Evolutionary conservation across 176 grass and related monocot species (phyloP), one percentile per base, ranked within the genome.

Genomic region (Oryza officinalis): DNA sequence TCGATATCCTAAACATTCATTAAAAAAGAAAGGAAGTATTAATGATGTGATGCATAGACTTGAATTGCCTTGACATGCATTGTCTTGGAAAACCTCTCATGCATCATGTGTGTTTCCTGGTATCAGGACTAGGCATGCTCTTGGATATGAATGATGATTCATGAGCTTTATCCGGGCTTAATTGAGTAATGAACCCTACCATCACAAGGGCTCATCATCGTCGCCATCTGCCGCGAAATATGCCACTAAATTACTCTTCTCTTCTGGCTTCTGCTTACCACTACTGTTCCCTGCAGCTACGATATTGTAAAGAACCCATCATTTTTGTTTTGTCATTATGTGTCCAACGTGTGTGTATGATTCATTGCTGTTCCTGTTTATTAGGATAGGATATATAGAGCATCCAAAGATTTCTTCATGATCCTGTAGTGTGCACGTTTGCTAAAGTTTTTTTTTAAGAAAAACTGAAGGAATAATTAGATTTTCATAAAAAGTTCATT

Each of bases 111-210:
- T 74, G 84, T 65, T 17, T 28, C 57, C 59, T 65, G 38, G 30
- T 6, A 49, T 60, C 67, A 65, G 30, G 43, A 12, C 54, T 52
- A 28, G 28, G 84, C 69, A 60, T 86, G 59, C 76, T 67, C 30
- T 27, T 3, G 38, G 27, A 71, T 2, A 43, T 38, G 54, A 14
- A 49, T 45, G 41, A 79, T 86, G 67, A 79, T 79, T 66, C 13
- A 41, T 13, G 68, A 76, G 20, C 65, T 78, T 85, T 78, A 20
- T 47, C 37, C 67, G 2, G 23, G 59, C 50, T 60, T 69, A 60
- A 77, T 40, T 61, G 76, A 79, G 38, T 65, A 65, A 86, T 85
- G 83, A 78, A 78, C 75, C 37, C 83, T 66, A 65, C 20, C 75
- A 72, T 70, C 83, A 69, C 65, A 4, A 77, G 65, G 28, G 12